Evolutionary conservation across 106 monocot genomes (phyloP).

Genomic region (Dendrobium nobile): DNA sequence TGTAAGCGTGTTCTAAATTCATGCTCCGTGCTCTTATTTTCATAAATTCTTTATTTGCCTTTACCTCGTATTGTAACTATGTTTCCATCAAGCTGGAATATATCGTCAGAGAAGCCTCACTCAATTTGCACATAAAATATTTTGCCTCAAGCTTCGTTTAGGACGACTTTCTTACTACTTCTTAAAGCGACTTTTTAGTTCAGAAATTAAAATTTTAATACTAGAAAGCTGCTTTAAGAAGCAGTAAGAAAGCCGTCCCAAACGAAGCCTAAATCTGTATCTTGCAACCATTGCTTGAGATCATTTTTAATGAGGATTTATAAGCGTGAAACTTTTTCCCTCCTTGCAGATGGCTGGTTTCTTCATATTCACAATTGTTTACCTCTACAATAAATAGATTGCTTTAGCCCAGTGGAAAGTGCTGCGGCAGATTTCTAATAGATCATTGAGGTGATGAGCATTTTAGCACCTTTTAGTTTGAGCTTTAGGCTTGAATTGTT

Average conservation of each 20-base stretch:
- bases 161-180: too few relatives aligned
- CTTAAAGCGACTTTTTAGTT: too few relatives aligned
- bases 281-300: neutral
- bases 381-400: slow-evolving; percentile 64
- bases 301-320: neutral
- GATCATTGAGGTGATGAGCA: neutral
- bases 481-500: neutral
- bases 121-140: neutral
- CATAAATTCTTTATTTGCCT: neutral
- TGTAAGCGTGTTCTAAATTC: slow-evolving; percentile 34
- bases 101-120: neutral
- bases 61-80: neutral
- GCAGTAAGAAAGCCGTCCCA: too few relatives aligned
- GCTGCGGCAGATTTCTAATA: neutral
- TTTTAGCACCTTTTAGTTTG: neutral
- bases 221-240: too few relatives aligned
- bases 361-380: slow-evolving; percentile 69
- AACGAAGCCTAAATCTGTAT: neutral
- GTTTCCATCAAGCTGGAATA: too few relatives aligned
- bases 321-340: neutral
- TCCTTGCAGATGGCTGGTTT: slow-evolving; percentile 80
- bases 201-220: too few relatives aligned
- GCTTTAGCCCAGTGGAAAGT: neutral
- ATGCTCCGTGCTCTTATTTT: neutral
- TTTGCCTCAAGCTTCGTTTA: neutral